phyloP scores from a whole-genome alignment of 78 protist genomes.

The Polysphondylium violaceum region DNA sequence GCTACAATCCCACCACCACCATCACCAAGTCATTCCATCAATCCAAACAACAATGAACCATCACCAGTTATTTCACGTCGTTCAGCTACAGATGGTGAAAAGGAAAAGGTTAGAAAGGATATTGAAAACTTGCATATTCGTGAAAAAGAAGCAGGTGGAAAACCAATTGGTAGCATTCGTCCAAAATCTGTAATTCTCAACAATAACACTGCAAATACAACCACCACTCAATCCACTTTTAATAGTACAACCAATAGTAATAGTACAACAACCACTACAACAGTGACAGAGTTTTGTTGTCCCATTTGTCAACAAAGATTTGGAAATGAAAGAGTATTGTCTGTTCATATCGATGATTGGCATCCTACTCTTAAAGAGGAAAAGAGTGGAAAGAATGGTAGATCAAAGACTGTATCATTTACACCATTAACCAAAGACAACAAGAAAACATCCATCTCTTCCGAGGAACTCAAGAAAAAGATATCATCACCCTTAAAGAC shows the following conservation, averaged over 20 bases:
- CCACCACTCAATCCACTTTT: background rate
- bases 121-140: conserved; percentile 35
- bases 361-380: conserved; percentile 35
- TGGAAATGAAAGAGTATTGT: conserved; percentile 38
- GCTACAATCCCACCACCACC: background rate
- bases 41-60: background rate
- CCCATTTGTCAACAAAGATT: conserved; percentile 78
- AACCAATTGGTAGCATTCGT: background rate
- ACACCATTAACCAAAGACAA: conserved; percentile 32
- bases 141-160: background rate
- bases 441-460: conserved; percentile 36
- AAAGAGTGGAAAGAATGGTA: background rate
- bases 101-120: conserved; percentile 43
- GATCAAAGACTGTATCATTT: conserved; percentile 65
- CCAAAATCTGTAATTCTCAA: background rate
- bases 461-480: conserved; percentile 43
- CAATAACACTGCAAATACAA: conserved; percentile 6
- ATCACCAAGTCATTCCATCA: background rate
- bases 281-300: conserved; percentile 14
- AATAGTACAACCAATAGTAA: conserved; percentile 1
- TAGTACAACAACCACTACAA: conserved; percentile 7
- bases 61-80: conserved; percentile 26
- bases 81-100: conserved; percentile 15
- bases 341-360: conserved; percentile 72
- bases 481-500: background rate